Percentiles rank a stretch among this genome's conserved stretches.
phyloP scores from a whole-genome alignment of 495 filamentous ascomycete genomes.

The Aspergillus indologenus region DNA sequence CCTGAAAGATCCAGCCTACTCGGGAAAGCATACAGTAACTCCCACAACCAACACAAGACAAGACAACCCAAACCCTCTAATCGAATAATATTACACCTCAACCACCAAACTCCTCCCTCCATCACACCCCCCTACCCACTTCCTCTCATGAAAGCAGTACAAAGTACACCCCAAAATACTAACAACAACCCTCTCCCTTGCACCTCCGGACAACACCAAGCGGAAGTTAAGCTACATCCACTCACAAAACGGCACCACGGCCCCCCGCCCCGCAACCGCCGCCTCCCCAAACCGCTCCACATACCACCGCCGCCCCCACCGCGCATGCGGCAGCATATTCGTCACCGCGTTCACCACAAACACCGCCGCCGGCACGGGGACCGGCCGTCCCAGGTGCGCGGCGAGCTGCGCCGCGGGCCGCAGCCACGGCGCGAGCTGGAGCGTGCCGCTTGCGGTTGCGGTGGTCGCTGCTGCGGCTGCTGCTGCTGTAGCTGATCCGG shows the following conservation, averaged over 20 bases:
- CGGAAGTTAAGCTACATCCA: conserved; percentile 29
- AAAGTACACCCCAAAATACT: too few species aligned
- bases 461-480: too few species aligned
- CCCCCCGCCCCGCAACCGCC: conserved; percentile 69
- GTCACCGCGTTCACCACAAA: conserved; percentile 85
- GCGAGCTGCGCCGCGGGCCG: conserved; percentile 51
- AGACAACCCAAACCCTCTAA: too few species aligned
- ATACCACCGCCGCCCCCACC: conserved; percentile 86
- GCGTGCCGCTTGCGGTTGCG: conserved; percentile 20
- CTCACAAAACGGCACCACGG: conserved; percentile 72
- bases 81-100: too few species aligned
- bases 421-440: conserved; percentile 48
- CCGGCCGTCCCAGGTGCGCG: conserved; percentile 23
- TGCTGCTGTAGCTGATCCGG: neutral
- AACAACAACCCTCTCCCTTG: too few species aligned
- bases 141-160: too few species aligned
- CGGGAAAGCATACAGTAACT: too few species aligned
- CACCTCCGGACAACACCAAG: too few species aligned
- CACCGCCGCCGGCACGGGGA: conserved; percentile 63
- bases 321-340: conserved; percentile 86
- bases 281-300: conserved; percentile 79
- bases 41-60: too few species aligned
- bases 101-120: too few species aligned
- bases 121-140: too few species aligned
- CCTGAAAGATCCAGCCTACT: too few species aligned